Percentiles rank a stretch among this genome's conserved stretches.
Evolutionary conservation across 352 stramenopile species (phyloP).

Genomic region (Globisporangium okanoganense): DNA sequence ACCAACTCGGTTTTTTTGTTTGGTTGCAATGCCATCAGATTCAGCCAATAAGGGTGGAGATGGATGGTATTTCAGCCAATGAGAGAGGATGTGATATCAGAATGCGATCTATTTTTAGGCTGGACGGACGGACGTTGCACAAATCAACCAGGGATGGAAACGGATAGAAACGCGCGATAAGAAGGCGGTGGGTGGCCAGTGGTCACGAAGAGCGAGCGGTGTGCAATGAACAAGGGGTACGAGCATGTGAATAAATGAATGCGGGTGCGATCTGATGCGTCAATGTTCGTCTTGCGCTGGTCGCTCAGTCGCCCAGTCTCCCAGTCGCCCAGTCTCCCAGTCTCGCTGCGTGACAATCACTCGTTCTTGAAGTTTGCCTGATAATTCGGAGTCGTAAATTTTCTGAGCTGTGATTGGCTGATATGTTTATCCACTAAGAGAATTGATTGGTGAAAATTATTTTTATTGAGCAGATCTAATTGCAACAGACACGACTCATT

Average conservation of each 20-base stretch:
- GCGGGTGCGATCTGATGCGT: background rate
- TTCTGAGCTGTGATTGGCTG: background rate
- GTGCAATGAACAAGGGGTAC: background rate
- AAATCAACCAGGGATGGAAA: background rate
- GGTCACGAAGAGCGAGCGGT: background rate
- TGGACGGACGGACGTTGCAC: background rate
- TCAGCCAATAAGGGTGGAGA: background rate
- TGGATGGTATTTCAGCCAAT: background rate
- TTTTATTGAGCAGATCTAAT: background rate
- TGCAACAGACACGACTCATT: background rate
- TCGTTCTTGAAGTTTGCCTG: slow-evolving; percentile 6
- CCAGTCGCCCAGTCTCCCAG: background rate
- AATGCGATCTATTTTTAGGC: slow-evolving; percentile 5
- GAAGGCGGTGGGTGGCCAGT: background rate
- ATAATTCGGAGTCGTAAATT: background rate
- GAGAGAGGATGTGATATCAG: background rate
- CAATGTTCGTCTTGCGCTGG: background rate
- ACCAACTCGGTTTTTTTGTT: background rate
- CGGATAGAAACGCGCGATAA: slow-evolving; percentile 6
- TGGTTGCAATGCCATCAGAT: background rate
- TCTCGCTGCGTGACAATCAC: background rate
- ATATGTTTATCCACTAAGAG: background rate
- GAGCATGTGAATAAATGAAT: background rate
- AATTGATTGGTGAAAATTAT: slow-evolving; percentile 1
- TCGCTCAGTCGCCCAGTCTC: too few relatives aligned